phyloP scores from a whole-genome alignment of 108 stramenopile genomes.

The Skeletonema potamos region DNA sequence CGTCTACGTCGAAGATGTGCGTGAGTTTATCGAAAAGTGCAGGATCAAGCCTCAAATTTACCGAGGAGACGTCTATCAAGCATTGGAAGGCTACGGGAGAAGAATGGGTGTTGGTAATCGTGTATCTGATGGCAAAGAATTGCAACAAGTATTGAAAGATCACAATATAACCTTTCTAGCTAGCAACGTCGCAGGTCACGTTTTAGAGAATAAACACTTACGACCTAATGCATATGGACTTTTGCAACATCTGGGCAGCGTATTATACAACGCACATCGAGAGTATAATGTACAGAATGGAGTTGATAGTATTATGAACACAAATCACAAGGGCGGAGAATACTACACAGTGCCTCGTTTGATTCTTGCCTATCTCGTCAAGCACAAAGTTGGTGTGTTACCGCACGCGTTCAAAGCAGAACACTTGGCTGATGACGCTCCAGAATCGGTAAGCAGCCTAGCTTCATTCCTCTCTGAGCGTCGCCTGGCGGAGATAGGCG shows the following conservation, averaged over 20 bases:
- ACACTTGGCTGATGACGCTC: constrained; percentile 40
- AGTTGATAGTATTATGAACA: background rate
- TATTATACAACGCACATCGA: constrained; percentile 31
- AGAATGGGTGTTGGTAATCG: constrained; percentile 7
- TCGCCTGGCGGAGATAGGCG: constrained; percentile 39
- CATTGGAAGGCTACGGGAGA: constrained; percentile 34
- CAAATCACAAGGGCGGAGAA: constrained; percentile 15
- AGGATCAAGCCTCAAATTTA: constrained; percentile 25
- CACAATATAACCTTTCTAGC: constrained; percentile 26
- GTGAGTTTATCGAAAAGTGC: constrained; percentile 14
- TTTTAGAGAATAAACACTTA: constrained; percentile 13
- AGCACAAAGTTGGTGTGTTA: constrained; percentile 23
- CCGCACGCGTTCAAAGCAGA: constrained; percentile 42
- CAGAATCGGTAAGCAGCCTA: constrained; percentile 35
- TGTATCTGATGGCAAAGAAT: constrained; percentile 8
- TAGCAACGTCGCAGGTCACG: constrained; percentile 36
- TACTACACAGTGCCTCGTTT: constrained; percentile 43
- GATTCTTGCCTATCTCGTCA: constrained; percentile 35
- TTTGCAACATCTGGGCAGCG: constrained; percentile 26
- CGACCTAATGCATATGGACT: constrained; percentile 34
- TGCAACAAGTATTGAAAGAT: constrained; percentile 19
- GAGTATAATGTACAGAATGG: constrained; percentile 7
- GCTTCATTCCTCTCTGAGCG: constrained; percentile 26
- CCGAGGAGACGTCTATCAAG: constrained; percentile 36
- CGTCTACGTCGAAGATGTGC: constrained; percentile 12